phyloP scores from a whole-genome alignment of 495 filamentous ascomycete species.

The Oleoguttula mirabilis region DNA sequence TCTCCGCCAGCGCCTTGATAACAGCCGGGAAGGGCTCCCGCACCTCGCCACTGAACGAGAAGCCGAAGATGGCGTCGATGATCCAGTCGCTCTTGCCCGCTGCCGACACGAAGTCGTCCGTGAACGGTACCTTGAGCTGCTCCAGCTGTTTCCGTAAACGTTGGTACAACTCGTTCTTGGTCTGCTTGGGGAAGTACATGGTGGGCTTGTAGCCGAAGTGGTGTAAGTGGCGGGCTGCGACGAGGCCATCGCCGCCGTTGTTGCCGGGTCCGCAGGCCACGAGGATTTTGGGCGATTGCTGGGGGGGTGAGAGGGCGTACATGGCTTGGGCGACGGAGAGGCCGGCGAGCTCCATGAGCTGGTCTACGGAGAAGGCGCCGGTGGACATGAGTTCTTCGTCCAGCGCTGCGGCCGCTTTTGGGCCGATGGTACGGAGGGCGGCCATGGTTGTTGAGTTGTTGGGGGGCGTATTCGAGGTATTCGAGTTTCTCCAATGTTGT shows the following conservation, averaged over 20 bases:
- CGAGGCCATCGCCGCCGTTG: conserved; percentile 91
- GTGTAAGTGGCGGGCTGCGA: conserved; percentile 85
- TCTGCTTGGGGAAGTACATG: conserved; percentile 85
- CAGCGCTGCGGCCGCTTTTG: conserved; percentile 75
- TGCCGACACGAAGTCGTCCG: conserved; percentile 60
- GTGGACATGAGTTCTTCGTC: conserved; percentile 90
- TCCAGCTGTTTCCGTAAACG: conserved; percentile 73
- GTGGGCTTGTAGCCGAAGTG: conserved; percentile 87
- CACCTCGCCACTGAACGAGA: conserved; percentile 85
- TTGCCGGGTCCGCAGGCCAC: conserved; percentile 91
- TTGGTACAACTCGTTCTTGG: conserved; percentile 82
- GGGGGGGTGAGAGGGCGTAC: conserved; percentile 68
- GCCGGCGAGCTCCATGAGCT: conserved; percentile 94
- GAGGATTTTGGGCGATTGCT: conserved; percentile 59
- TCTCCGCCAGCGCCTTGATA: conserved; percentile 60
- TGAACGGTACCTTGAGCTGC: conserved; percentile 73
- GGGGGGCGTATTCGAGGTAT: too few species aligned
- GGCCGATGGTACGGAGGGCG: conserved; percentile 27
- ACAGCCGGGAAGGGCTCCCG: conserved; percentile 79
- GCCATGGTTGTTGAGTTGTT: too few species aligned
- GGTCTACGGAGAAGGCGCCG: conserved; percentile 87
- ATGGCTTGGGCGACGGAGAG: conserved; percentile 90
- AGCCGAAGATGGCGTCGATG: conserved; percentile 91
- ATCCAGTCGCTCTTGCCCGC: conserved; percentile 61
- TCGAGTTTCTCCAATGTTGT: too few species aligned